phyloP scores from a whole-genome alignment of 2,329 filamentous ascomycete genomes.

The Drechslerella dactyloides region DNA sequence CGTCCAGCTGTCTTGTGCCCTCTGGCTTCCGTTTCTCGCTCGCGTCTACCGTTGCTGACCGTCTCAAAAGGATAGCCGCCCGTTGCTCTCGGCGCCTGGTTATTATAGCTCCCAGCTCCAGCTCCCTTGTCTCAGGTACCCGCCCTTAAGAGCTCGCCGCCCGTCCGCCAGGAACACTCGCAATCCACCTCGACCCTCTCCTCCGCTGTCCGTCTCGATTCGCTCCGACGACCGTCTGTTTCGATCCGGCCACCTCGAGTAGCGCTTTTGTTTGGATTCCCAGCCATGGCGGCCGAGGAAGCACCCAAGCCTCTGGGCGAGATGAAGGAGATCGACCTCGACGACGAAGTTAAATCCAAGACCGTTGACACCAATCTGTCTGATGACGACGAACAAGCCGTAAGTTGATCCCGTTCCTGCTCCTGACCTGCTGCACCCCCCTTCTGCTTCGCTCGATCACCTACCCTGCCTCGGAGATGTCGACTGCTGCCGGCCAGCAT shows the following conservation, averaged over 20 bases:
- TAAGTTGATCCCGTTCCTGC: not conserved
- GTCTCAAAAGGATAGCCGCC: too few relatives aligned
- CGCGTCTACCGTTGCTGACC: too few relatives aligned
- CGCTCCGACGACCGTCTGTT: not conserved
- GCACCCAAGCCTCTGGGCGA: conserved; percentile 8
- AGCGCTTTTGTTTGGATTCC: not conserved
- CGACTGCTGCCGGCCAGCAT: not conserved
- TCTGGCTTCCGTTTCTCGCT: too few relatives aligned
- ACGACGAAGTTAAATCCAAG: conserved; percentile 18
- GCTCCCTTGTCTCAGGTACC: too few relatives aligned
- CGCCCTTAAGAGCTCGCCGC: too few relatives aligned
- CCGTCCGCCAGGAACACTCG: too few relatives aligned
- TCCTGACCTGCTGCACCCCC: too few relatives aligned
- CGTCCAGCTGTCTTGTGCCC: too few relatives aligned
- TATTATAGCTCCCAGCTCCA: too few relatives aligned
- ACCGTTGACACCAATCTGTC: conserved; percentile 14
- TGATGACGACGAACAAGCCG: conserved; percentile 9
- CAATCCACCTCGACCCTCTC: not conserved
- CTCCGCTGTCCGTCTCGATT: not conserved
- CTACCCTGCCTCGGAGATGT: not conserved
- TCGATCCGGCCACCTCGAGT: not conserved
- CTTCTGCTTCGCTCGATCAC: too few relatives aligned
- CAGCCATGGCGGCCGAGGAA: conserved; percentile 23
- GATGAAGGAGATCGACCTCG: conserved; percentile 29
- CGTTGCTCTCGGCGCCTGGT: too few relatives aligned